Evolutionary conservation across 805 yeast genomes (phyloP).

Genomic region (Wickerhamiella allomyrinae): DNA sequence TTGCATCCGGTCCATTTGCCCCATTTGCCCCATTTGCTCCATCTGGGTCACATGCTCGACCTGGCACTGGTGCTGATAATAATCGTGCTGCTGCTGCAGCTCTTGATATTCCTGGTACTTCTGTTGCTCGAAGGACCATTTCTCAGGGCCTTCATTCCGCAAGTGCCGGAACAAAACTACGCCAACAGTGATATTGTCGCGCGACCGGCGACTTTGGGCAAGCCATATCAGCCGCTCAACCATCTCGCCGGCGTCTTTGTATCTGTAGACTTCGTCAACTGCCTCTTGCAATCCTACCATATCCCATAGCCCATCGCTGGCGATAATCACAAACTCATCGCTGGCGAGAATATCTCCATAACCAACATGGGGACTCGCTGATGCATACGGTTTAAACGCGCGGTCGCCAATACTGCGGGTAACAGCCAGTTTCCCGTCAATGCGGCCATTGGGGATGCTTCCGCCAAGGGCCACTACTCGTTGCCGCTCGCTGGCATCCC

Average conservation of each 20-base stretch:
- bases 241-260: constrained; percentile 6
- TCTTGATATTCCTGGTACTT: neutral
- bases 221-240: constrained; percentile 9
- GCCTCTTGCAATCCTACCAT: constrained; percentile 63
- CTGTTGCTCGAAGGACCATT: neutral
- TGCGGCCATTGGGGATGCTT: constrained; percentile 21
- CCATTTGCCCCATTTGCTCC: too few species aligned
- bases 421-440: constrained; percentile 73
- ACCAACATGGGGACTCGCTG: constrained; percentile 67
- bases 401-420: constrained; percentile 74
- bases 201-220: constrained; percentile 5
- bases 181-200: constrained; percentile 15
- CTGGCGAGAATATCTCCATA: constrained; percentile 32
- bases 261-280: constrained; percentile 38
- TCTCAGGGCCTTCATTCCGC: neutral
- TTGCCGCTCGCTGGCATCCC: constrained; percentile 3
- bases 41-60: too few species aligned
- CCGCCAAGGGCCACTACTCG: constrained; percentile 1
- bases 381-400: constrained; percentile 57
- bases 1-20: too few species aligned
- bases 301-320: constrained; percentile 88
- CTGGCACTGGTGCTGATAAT: too few species aligned
- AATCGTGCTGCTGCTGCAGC: neutral
- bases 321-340: constrained; percentile 63
- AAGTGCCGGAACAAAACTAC: constrained; percentile 8